Evolutionary conservation across 768 basidiomycete species (phyloP), one percentile per base, ranked within the genome.

Genomic region (Cystobasidiopsis lactophilus): DNA sequence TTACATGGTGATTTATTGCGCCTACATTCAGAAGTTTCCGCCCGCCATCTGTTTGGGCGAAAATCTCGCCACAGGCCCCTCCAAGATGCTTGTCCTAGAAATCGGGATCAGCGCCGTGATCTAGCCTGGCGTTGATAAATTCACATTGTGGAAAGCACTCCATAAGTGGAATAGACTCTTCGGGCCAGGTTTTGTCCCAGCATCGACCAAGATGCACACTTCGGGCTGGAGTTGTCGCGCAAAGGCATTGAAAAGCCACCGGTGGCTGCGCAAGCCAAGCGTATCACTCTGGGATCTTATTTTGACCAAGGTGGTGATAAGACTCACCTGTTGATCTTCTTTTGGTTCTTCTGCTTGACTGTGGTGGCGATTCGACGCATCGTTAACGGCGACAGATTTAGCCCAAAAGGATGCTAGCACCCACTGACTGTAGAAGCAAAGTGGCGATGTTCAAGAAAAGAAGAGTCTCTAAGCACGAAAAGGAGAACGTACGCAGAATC

Each of bases 181-280:
- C 66, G 85, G 85, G 2, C 86, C 88, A 2, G 89, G 89, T 66
- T 93, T 95, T 5, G 89, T 96, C 57, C 89, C 89, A 3, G 86
- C 89, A 64, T 93, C 89, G 58, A 95, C 75, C 33, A 95, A 74
- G 55, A 91, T 82, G 66, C 86, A 91, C 44, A 80, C 77, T 63
- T 93, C 85, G 5, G 89, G 89, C 77, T 91, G 59, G 13, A 60
- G 57, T 40, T 60, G 58, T 23, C 56, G 37, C 44, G 49, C 57
- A 65, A 95, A 85, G 0, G 85, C 89, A 63, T 93, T 93, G 68
- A 96, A 93, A 65, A 91, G 86, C 89, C 89, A 95, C 44, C 89
- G 73, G 62, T 93, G 88, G 65, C 18, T 47, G 45, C 23, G 4
- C 9, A 7, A 43, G 41, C 41, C 19, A 21, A 13, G 19, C 38